These are phyloP conservation scores for Coniferiporia sulphurascens DNA, from an alignment of 1,284 basidiomycete species.

Conservation along the genomic window DNA sequence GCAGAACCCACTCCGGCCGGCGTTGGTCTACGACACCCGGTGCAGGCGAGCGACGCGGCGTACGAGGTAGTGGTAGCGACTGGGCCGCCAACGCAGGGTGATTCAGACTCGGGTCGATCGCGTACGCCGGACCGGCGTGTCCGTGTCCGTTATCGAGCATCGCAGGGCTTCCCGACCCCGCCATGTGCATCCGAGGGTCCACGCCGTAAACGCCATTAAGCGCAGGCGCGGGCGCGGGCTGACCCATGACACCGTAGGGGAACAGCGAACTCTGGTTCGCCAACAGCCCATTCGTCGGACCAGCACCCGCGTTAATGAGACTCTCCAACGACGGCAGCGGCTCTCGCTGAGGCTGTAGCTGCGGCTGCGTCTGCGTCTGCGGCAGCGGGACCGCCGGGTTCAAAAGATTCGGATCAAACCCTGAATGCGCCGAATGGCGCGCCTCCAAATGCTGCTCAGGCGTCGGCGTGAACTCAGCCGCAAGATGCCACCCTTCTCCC, in stretches of 20 bases:
- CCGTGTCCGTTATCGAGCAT: neutral
- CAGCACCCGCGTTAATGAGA: neutral
- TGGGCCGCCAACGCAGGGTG: neutral
- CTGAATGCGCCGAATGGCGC: constrained; percentile 24
- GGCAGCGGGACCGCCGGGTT: constrained; percentile 42
- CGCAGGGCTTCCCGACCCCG: neutral
- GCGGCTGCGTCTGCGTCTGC: no score
- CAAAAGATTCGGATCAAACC: constrained; percentile 52
- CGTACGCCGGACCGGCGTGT: neutral
- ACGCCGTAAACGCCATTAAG: neutral
- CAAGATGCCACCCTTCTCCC: no score
- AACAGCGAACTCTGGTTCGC: no score
- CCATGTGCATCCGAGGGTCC: neutral
- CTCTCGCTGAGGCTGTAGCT: constrained; percentile 19
- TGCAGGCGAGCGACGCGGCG: constrained; percentile 26
- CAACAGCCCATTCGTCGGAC: neutral
- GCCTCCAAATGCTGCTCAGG: no score
- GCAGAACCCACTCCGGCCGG: constrained; percentile 2
- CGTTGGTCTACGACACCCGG: constrained; percentile 23
- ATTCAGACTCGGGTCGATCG: neutral
- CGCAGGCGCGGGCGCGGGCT: no score
- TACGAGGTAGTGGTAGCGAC: constrained; percentile 5
- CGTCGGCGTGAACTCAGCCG: no score
- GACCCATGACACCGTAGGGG: no score
- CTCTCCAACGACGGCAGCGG: constrained; percentile 19